Base-by-base conservation (phyloP, 2,329 filamentous ascomycete genomes). In the Colletotrichum sp. region DNA sequence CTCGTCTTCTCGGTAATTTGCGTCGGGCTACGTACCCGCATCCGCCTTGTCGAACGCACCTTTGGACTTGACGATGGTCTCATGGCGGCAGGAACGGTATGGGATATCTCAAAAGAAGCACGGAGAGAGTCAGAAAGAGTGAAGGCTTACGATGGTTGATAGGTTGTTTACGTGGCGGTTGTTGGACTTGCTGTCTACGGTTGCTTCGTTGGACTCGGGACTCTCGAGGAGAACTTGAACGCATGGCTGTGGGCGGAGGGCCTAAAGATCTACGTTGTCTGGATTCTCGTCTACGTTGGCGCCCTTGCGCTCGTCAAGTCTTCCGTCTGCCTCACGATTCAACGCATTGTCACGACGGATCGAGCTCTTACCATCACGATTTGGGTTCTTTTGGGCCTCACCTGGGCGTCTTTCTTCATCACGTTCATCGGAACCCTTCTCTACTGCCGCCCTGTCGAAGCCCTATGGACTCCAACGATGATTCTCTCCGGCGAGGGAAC, bases 271-370 rank as follows among this genome's bases (percentile, higher is more conserved):
- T 78, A 81, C 44, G 78, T 79, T 36, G 75, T 81, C 39, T 81
- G 80, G 79, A 81, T 81, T 66, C 60, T 81, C n/a, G 71, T 79
- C 18, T 82, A 82, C 72, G 79, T 81, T 26, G 55, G 72, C 36
- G 76, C 77, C 6, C 70, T 81, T 28, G 77, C 79, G 15, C 72
- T 79, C 21, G 76, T 82, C 77, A 82, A 82, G 57, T 84, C 84
- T 21, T 86, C 85, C 39, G 81, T 80, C 80, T 85, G 85, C 64
- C 80, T 82, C 10, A 83, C 81, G 39, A 83, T 85, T 1, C 82
- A 84, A 39, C 79, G 85, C 12, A 86, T 74, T n/a, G 78, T 79
- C 44, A 83, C 66, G 0, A 81, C 81, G 3, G 26, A 78, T 18
- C 72, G 34, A 6, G 44, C 28, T 18, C 75, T 80, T 30, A 79